Base-by-base conservation (phyloP, 306 rosid species). In the Vicia sativa region DNA sequence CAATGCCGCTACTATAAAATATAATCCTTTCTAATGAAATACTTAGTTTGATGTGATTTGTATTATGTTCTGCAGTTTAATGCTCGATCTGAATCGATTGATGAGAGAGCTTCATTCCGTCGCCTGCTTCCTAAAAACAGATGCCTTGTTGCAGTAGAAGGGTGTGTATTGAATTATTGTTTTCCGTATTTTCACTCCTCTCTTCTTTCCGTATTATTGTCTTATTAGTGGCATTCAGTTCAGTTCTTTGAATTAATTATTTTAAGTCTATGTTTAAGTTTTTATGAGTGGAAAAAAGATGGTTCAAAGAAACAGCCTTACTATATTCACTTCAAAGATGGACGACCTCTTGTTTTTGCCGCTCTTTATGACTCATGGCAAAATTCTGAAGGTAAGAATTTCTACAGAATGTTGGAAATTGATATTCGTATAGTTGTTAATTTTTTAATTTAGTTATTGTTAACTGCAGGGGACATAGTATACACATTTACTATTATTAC, bases 211-310 rank as follows among this genome's bases (percentile, higher is more conserved):
- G n/a, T n/a, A n/a, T n/a, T n/a, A n/a, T n/a, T n/a, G n/a, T n/a
- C n/a, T n/a, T n/a, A 14, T 57, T 60, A 54, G 7, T 53, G 67
- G 38, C 18, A 49, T 37, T 50, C 15, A 8, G 65, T 76, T 67
- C 49, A 11, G 46, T 63, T 80, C 56, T 68, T 39, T 81, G 12
- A 72, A 23, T 62, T 55, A 29, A 42, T 34, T 64, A 54, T 0
- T 65, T 50, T 29, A 15, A 58, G 11, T 70, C 11, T 26, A 16
- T 77, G 41, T 16, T 65, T 21, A 70, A 90, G 98, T 70, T 90
- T 93, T 75, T 93, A 87, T 48, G 98, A 93, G 80, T 90, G 98
- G 98, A 93, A 88, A 76, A 92, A 87, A 37, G 92, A 85, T 69
- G 96, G 96, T 77, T 82, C 91, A 31, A 88, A 70, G 80, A 92